Evolutionary conservation across 192 early-diverging fungal species (phyloP).

Genomic region (Umbelopsis vinacea): DNA sequence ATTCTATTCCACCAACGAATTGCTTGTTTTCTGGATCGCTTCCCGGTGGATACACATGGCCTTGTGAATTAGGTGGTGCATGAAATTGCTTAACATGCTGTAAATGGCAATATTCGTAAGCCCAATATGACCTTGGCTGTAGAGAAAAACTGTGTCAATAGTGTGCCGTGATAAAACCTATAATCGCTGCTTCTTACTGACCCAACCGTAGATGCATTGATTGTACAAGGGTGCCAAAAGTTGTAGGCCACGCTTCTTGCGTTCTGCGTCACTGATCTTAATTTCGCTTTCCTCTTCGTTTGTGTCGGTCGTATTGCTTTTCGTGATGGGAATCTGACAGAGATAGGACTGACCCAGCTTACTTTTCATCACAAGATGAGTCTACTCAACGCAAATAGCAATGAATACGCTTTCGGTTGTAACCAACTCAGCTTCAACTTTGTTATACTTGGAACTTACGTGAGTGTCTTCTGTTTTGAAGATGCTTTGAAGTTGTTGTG

Average conservation of each 20-base stretch:
- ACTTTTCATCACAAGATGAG: slow-evolving; percentile 5
- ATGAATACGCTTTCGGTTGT: not conserved
- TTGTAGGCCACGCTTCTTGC: slow-evolving; percentile 56
- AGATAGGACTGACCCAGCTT: not conserved
- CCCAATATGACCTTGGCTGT: slow-evolving; percentile 66
- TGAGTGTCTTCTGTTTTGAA: not conserved
- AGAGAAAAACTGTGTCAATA: not conserved
- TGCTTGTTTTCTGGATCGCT: not conserved
- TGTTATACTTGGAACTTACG: too few species aligned
- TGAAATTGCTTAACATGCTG: slow-evolving; percentile 39
- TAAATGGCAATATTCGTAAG: slow-evolving; percentile 86
- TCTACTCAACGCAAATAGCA: not conserved
- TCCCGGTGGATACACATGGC: not conserved
- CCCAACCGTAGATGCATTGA: slow-evolving; percentile 53
- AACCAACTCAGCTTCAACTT: too few species aligned
- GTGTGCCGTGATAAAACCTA: slow-evolving; percentile 12
- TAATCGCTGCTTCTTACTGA: slow-evolving; percentile 12
- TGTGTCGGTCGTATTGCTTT: not conserved
- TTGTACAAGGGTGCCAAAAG: slow-evolving; percentile 53
- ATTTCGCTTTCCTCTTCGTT: not conserved
- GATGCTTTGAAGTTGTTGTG: not conserved
- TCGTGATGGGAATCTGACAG: not conserved
- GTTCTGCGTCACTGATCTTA: not conserved
- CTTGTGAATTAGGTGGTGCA: slow-evolving; percentile 6
- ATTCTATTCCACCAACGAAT: not conserved